Conservation (phyloP, 805 yeast genomes). For the Ascoidea rubescens region DNA sequence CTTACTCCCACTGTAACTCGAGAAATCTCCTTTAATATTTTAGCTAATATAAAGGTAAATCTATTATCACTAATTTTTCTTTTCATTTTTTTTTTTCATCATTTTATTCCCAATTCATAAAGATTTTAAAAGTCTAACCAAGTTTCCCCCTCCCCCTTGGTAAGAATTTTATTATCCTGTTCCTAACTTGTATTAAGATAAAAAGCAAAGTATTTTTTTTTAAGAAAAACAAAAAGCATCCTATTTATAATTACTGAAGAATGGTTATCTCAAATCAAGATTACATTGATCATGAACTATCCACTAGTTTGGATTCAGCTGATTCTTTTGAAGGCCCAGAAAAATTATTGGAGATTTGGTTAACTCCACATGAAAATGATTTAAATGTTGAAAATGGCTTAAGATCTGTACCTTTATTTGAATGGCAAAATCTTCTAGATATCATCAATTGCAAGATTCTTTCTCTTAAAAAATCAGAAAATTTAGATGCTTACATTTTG, state of each 20-base stretch:
- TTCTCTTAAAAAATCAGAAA: conserved; percentile 54
- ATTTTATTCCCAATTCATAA: background rate
- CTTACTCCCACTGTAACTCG: background rate
- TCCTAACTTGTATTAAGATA: background rate
- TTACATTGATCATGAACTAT: conserved; percentile 66
- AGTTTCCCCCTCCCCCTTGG: background rate
- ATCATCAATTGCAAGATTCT: conserved; percentile 79
- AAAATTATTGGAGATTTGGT: conserved; percentile 84
- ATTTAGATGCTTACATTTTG: conserved; percentile 71
- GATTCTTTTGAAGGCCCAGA: conserved; percentile 97
- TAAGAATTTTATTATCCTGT: background rate
- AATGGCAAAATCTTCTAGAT: conserved; percentile 66
- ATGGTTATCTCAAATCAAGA: conserved; percentile 21
- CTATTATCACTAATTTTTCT: background rate
- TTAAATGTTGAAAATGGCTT: conserved; percentile 27
- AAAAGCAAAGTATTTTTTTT: too few relatives aligned
- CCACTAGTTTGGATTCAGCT: conserved; percentile 71
- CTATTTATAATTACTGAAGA: background rate
- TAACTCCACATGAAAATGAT: conserved; percentile 36
- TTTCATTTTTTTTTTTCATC: background rate
- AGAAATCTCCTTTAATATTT: background rate
- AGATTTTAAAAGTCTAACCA: background rate
- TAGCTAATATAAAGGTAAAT: conserved; percentile 2
- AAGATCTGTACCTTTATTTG: conserved; percentile 46
- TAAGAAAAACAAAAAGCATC: conserved; percentile 2